Base-by-base conservation (phyloP, 2,329 filamentous ascomycete species). In the Aspergillus sp. region DNA sequence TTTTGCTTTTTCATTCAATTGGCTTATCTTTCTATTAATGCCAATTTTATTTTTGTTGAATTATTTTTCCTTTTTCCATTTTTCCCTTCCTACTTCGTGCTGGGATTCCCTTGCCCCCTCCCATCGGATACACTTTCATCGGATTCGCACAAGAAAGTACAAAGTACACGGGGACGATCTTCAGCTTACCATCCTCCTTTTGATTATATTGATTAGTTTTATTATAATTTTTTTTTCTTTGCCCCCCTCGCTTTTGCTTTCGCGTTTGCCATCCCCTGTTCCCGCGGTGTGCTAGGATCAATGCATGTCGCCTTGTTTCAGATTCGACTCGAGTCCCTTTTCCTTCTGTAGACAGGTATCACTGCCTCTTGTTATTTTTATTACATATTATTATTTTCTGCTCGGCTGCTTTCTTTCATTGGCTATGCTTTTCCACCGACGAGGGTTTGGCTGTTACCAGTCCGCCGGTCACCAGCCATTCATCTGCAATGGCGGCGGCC, bases 261-360 rank as follows among this genome's bases (percentile, higher is more conserved):
- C 32, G 32, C 32, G 62, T 54, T 60, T 59, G 44, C 48, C 57
- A 59, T 57, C 56, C 32, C 13, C 32, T 30, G 60, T 58, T 58
- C 53, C 39, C 38, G 39, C 36, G 41, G 23, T 47, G 25, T 36
- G 42, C 53, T 55, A 38, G 39, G 17, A 19, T 17, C 25, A 47
- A 15, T 19, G 53, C 25, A 5, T 54, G 53, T 55, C 41, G 27
- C 23, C 11, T 27, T 44, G 41, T 55, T 47, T 55, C 53, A 55
- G 39, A 55, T 47, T 15, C 39, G 39, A 32, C 39, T 19, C 52
- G 41, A 32, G 25, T 21, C 38, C 38, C 39, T 42, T 44, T 54
- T 13, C 30, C 30, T 38, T 13, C 17, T 36, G 32, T 36, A 36
- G 32, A 36, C 5, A 36, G 32, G 27, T 30, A 30, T 13, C 11